phyloP scores from a whole-genome alignment of 148 eudicot genomes.

The Silene latifolia region DNA sequence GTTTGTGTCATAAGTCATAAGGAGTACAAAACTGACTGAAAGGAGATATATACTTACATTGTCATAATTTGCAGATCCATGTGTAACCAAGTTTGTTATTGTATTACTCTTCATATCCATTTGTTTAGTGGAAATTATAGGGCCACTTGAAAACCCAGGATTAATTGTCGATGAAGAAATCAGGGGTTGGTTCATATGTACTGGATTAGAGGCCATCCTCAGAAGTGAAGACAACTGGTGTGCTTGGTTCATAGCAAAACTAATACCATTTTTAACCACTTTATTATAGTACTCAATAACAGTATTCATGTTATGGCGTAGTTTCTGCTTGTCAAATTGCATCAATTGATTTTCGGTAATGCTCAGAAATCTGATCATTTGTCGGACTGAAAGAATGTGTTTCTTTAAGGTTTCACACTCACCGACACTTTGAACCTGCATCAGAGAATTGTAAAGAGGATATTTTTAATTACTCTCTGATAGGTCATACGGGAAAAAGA shows the following conservation, averaged over 20 bases:
- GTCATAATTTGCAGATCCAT: neutral
- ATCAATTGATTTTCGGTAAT: conserved; percentile 2
- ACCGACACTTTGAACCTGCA: conserved; percentile 15
- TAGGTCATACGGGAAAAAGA: neutral
- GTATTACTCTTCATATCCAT: neutral
- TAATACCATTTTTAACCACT: neutral
- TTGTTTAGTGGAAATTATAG: neutral
- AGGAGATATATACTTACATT: conserved; percentile 1
- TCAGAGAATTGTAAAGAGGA: neutral
- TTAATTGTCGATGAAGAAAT: neutral
- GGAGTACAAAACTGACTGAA: neutral
- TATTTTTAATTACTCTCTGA: neutral
- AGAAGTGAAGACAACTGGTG: conserved; percentile 4
- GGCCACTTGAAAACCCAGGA: neutral
- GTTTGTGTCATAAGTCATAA: too few relatives aligned
- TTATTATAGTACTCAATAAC: neutral
- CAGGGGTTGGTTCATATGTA: neutral
- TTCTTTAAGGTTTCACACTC: neutral
- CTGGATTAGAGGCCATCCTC: neutral
- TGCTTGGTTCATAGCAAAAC: neutral
- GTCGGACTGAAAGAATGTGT: neutral
- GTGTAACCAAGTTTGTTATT: too few relatives aligned
- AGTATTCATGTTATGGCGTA: neutral
- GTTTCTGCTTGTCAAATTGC: neutral
- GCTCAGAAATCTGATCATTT: conserved; percentile 3